Conservation (phyloP, 2,329 filamentous ascomycete genomes). For the Ustilaginoidea virens region DNA sequence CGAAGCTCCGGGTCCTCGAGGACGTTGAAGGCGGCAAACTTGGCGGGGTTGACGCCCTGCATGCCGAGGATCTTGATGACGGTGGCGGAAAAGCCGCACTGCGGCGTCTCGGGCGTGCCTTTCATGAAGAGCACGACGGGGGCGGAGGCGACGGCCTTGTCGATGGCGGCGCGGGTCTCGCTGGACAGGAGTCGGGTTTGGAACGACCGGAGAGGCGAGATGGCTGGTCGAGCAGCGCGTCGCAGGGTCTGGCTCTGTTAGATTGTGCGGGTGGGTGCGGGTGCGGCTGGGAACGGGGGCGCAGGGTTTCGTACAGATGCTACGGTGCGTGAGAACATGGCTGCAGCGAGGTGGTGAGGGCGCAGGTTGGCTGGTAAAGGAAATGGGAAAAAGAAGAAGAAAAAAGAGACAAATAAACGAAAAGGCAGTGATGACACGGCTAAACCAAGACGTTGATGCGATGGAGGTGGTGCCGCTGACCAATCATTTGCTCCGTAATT, state of each 20-base stretch:
- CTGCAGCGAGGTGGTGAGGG: not conserved
- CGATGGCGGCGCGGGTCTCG: constrained; percentile 68
- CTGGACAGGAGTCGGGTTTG: constrained; percentile 61
- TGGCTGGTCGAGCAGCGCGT: constrained; percentile 20
- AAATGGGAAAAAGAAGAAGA: not conserved
- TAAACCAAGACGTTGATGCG: not conserved
- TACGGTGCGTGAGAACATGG: constrained; percentile 12
- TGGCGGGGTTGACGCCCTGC: constrained; percentile 86
- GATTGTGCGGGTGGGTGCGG: not conserved
- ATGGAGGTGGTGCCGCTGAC: not conserved
- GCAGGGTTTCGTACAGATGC: constrained; percentile 8
- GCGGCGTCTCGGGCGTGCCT: constrained; percentile 86
- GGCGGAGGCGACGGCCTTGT: constrained; percentile 73
- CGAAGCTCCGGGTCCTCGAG: constrained; percentile 81
- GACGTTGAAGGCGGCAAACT: constrained; percentile 98
- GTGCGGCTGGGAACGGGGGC: too few relatives aligned
- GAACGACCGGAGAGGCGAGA: constrained; percentile 14
- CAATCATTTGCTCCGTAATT: not conserved
- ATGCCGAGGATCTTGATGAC: constrained; percentile 88
- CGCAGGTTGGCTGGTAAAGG: not conserved
- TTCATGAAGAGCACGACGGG: constrained; percentile 99
- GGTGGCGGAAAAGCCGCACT: constrained; percentile 92
- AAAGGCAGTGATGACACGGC: too few relatives aligned
- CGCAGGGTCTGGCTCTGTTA: constrained; percentile 17
- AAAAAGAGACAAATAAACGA: not conserved